Evolutionary conservation across 176 grass and related monocot species (phyloP), one percentile per base, ranked within the genome.

Genomic region (Musa acuminata): DNA sequence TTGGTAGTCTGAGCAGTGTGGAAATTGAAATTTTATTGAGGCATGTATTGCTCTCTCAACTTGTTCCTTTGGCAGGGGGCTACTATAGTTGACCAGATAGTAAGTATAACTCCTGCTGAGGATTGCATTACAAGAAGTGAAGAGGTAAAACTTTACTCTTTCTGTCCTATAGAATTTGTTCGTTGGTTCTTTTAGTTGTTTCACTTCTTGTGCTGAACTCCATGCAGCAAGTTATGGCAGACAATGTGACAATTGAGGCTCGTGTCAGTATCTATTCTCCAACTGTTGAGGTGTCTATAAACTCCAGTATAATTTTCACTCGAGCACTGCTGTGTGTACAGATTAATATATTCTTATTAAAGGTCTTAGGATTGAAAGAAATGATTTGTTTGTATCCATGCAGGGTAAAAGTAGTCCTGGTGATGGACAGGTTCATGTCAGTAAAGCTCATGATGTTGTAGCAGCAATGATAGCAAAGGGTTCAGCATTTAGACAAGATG

Each of bases 401-500:
- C 76, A 99, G 95, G 80, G 27, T 73, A 87, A 87, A 80, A 49
- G 48, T 55, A 90, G 86, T 52, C 77, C 86, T 11, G n/a, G 88
- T 22, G 51, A 53, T 77, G 75, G 83, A 8, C 84, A 21, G 57
- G 76, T 91, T 75, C 87, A 91, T 91, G 88, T 66, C 35, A 91
- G 55, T 84, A 99, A 89, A 84, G 86, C 95, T 22, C 90, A 99
- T 25, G 90, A 87, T 91, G 67, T 94, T 49, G 80, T 99, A 73
- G 80, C 88, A 78, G 91, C 53, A 71, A 81, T 99, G 72, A 89
- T 73, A 78, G 67, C 91, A 78, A 99, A 82, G 86, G 78, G 95
- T 76, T 94, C 95, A 67, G 88, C 90, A 73, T 82, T 99, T 43
- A 77, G 86, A 74, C 90, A 91, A 87, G 95, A 99, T 86, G 95